Evolutionary conservation across 225 moss, liverwort and hornwort genomes (phyloP).

Genomic region (Pseudoscleropodium purum): DNA sequence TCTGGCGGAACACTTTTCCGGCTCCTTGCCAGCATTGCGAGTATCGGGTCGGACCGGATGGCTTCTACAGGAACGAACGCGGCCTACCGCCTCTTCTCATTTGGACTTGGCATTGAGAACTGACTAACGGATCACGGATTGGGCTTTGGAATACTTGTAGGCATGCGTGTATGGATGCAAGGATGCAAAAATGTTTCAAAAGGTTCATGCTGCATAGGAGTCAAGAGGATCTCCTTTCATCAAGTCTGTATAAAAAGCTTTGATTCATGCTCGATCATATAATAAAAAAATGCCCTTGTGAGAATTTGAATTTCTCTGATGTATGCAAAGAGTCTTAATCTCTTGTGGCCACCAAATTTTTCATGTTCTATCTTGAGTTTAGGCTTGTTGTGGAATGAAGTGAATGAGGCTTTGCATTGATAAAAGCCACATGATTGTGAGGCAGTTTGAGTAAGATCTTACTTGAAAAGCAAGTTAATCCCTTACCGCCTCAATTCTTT

Average conservation of each 20-base stretch:
- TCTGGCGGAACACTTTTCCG: not conserved
- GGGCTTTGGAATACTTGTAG: too few species aligned
- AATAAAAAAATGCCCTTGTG: not conserved
- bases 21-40: not conserved
- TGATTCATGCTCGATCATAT: not conserved
- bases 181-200: too few species aligned
- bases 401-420: not conserved
- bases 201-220: not conserved
- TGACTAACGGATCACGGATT: too few species aligned
- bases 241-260: not conserved
- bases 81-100: not conserved
- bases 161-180: too few species aligned
- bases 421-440: not conserved
- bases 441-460: not conserved
- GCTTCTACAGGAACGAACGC: not conserved
- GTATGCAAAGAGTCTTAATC: not conserved
- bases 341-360: not conserved
- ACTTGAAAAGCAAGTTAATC: not conserved
- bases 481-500: too few species aligned
- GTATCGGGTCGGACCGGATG: not conserved
- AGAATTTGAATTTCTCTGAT: not conserved
- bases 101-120: not conserved
- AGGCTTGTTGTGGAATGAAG: not conserved
- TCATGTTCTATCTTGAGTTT: too few species aligned
- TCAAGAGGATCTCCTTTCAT: not conserved